Percentiles rank a stretch among this genome's conserved stretches.
Conservation (phyloP, 2,329 filamentous ascomycete species). For the Clonostachys rhizophaga region DNA sequence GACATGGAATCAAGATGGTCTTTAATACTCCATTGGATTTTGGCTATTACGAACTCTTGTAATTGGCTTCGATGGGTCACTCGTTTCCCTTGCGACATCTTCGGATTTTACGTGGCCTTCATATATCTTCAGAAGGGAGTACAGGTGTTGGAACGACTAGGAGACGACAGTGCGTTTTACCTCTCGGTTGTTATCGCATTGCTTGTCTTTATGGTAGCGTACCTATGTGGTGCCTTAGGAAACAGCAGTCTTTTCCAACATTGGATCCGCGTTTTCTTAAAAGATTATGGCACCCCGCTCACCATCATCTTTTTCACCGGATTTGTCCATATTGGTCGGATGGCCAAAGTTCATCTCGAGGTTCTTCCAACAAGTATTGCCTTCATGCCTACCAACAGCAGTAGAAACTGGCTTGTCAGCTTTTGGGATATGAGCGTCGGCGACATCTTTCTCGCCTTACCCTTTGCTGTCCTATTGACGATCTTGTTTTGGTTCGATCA, state of each 20-base stretch:
- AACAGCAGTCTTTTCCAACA: constrained; percentile 69
- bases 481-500: constrained; percentile 89
- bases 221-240: constrained; percentile 68
- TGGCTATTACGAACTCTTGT: constrained; percentile 81
- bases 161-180: constrained; percentile 64
- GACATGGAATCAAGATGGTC: constrained; percentile 57
- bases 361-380: constrained; percentile 71
- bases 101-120: constrained; percentile 89
- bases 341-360: constrained; percentile 65
- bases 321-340: constrained; percentile 81
- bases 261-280: constrained; percentile 74
- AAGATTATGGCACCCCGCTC: constrained; percentile 83
- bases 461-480: constrained; percentile 78
- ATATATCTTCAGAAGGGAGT: constrained; percentile 91
- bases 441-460: constrained; percentile 80
- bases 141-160: constrained; percentile 76
- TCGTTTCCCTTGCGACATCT: constrained; percentile 88
- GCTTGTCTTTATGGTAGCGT: constrained; percentile 73
- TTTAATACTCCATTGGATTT: constrained; percentile 76
- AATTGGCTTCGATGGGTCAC: constrained; percentile 88
- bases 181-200: constrained; percentile 73
- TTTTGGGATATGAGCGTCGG: constrained; percentile 74
- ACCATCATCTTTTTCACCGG: constrained; percentile 86
- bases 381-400: constrained; percentile 66
- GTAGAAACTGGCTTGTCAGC: constrained; percentile 70